These are phyloP conservation scores for Holtermanniella nyarrowii DNA, from an alignment of 768 basidiomycete genomes.

Conservation along the genomic window DNA sequence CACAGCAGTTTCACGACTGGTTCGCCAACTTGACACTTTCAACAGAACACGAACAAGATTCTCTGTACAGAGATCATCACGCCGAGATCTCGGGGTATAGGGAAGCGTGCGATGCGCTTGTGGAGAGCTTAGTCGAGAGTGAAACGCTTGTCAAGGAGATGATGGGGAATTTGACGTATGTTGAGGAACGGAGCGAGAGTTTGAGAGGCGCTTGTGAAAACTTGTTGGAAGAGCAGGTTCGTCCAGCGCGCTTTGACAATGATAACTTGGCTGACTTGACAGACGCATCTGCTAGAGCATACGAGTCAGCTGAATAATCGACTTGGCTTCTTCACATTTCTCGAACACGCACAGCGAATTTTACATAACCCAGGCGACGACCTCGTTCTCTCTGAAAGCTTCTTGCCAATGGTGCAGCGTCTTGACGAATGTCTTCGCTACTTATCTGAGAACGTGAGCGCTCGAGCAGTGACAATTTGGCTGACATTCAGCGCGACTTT, in stretches of 20 bases:
- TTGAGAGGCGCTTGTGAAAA: conserved; percentile 84
- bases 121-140: conserved; percentile 62
- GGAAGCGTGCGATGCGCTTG: conserved; percentile 61
- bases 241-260: conserved; percentile 39
- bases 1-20: conserved; percentile 97
- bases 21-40: conserved; percentile 79
- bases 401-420: conserved; percentile 90
- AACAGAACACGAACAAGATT: conserved; percentile 86
- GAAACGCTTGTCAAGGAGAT: conserved; percentile 67
- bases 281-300: conserved; percentile 67
- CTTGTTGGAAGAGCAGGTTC: conserved; percentile 75
- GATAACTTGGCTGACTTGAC: conserved; percentile 7
- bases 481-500: conserved; percentile 61
- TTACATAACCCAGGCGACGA: conserved; percentile 88
- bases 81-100: conserved; percentile 65
- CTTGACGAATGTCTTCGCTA: conserved; percentile 92
- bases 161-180: conserved; percentile 71
- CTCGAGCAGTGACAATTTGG: not conserved
- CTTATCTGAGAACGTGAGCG: conserved; percentile 67
- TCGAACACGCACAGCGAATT: conserved; percentile 85
- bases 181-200: conserved; percentile 85
- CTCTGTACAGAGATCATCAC: conserved; percentile 78
- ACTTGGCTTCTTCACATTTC: conserved; percentile 86
- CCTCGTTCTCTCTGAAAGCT: conserved; percentile 79
- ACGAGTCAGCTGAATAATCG: conserved; percentile 73